Percentiles rank a stretch among this genome's conserved stretches.
These are phyloP conservation scores for Exophiala viscosa DNA, from an alignment of 2,329 filamentous ascomycete genomes.

Conservation along the genomic window DNA sequence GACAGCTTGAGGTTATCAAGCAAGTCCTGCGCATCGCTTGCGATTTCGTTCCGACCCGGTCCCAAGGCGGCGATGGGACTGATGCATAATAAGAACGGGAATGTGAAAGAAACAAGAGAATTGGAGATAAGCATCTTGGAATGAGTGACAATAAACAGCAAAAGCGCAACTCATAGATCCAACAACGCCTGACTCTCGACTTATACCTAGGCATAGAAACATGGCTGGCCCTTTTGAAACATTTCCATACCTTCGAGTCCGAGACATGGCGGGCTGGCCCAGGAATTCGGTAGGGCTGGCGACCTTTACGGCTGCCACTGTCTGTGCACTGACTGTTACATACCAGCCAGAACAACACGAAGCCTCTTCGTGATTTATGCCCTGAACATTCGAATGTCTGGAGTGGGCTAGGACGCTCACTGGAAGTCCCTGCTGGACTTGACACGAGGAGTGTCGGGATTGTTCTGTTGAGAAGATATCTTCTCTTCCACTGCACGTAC, in stretches of 20 bases:
- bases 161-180: background rate
- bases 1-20: slow-evolving; percentile 8
- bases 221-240: slow-evolving; percentile 14
- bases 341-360: too few relatives aligned
- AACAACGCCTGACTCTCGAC: slow-evolving; percentile 7
- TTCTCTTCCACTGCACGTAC: too few relatives aligned
- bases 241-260: slow-evolving; percentile 7
- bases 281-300: too few relatives aligned
- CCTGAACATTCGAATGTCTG: too few relatives aligned
- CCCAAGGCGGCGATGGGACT: slow-evolving; percentile 2
- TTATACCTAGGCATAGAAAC: slow-evolving; percentile 14
- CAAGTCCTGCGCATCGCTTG: slow-evolving; percentile 2
- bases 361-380: too few relatives aligned
- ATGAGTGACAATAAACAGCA: background rate
- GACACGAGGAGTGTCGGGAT: too few relatives aligned
- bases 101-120: background rate
- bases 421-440: too few relatives aligned
- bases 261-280: too few relatives aligned
- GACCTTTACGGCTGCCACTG: too few relatives aligned
- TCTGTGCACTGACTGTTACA: too few relatives aligned
- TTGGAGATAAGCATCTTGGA: background rate
- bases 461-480: too few relatives aligned
- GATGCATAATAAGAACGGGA: slow-evolving; percentile 4
- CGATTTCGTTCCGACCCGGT: slow-evolving; percentile 5
- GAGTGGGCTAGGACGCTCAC: too few relatives aligned